phyloP scores from a whole-genome alignment of 257 asterid species.

The Linderniella brevidens region DNA sequence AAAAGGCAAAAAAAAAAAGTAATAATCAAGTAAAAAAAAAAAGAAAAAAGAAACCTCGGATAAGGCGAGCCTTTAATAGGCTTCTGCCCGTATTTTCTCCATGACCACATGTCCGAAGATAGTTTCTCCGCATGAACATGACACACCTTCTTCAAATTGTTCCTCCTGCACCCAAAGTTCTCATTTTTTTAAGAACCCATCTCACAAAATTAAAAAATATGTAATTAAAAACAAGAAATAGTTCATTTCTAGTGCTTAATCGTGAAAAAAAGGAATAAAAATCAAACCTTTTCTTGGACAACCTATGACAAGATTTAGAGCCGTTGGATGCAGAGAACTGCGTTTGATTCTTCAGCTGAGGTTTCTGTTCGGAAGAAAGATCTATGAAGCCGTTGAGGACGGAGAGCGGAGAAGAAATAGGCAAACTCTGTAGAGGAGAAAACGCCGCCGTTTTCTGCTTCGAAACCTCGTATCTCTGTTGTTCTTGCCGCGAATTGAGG shows the following conservation, averaged over 20 bases:
- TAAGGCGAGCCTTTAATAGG: slow-evolving; percentile 97
- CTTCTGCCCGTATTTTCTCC: slow-evolving; percentile 96
- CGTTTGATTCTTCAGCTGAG: slow-evolving; percentile 15
- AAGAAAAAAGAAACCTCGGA: slow-evolving; percentile 41
- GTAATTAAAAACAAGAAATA: slow-evolving; percentile 1
- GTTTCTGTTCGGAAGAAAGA: slow-evolving; percentile 22
- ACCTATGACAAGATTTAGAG: slow-evolving; percentile 19
- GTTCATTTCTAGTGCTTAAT: slow-evolving; percentile 1
- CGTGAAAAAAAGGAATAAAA: not conserved
- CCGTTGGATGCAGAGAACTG: slow-evolving; percentile 18
- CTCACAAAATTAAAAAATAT: not conserved
- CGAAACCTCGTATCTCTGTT: no score
- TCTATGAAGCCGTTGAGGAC: slow-evolving; percentile 39
- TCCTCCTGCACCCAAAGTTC: slow-evolving; percentile 41
- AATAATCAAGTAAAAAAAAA: not conserved
- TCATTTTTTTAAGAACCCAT: not conserved
- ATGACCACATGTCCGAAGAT: slow-evolving; percentile 85
- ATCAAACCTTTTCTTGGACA: slow-evolving; percentile 65
- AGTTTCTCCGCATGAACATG: slow-evolving; percentile 65
- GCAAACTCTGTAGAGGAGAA: slow-evolving; percentile 23
- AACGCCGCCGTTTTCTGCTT: no score
- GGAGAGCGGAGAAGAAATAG: slow-evolving; percentile 30
- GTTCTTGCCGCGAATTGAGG: slow-evolving; percentile 10
- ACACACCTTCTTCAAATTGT: slow-evolving; percentile 55
- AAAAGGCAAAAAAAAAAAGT: not conserved